These are phyloP conservation scores for Ophiosphaerella herpotricha DNA, from an alignment of 2,329 filamentous ascomycete genomes.

Conservation along the genomic window DNA sequence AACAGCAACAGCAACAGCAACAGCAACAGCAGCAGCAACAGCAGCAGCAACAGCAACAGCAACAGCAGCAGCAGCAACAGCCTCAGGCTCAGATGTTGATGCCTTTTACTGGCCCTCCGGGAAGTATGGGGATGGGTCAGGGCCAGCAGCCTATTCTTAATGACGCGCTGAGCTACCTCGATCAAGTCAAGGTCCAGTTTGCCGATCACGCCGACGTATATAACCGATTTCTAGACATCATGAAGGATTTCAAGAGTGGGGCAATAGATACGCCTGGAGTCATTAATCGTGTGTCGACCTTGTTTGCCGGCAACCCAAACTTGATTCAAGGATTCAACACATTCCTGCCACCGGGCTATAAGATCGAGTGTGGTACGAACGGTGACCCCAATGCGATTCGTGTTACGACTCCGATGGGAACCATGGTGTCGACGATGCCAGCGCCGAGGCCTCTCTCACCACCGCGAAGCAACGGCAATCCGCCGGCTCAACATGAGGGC, in stretches of 20 bases:
- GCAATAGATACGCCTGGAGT: conserved; percentile 98
- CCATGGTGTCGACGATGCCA: conserved; percentile 86
- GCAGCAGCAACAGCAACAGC: conserved; percentile 46
- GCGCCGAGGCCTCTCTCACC: conserved; percentile 52
- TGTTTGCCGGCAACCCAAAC: conserved; percentile 94
- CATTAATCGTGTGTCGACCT: conserved; percentile 91
- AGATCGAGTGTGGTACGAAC: conserved; percentile 92
- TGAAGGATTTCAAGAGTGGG: conserved; percentile 99
- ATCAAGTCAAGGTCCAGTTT: conserved; percentile 98
- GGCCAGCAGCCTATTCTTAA: conserved; percentile 85
- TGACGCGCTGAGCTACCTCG: conserved; percentile 90
- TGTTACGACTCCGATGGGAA: conserved; percentile 97
- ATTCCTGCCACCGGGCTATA: conserved; percentile 91
- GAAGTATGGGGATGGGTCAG: conserved; percentile 67
- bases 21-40: conserved; percentile 59
- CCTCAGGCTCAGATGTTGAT: conserved; percentile 59
- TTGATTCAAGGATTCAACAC: conserved; percentile 98
- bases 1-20: conserved; percentile 58
- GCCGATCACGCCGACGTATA: conserved; percentile 97
- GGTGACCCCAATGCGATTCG: conserved; percentile 95
- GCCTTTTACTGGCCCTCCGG: conserved; percentile 51
- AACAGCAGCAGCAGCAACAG: conserved; percentile 54
- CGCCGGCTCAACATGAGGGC: conserved; percentile 49
- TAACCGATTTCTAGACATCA: conserved; percentile 95
- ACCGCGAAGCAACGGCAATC: conserved; percentile 60